Base-by-base conservation (phyloP, 345 rosid species). In the Jatropha curcas region DNA sequence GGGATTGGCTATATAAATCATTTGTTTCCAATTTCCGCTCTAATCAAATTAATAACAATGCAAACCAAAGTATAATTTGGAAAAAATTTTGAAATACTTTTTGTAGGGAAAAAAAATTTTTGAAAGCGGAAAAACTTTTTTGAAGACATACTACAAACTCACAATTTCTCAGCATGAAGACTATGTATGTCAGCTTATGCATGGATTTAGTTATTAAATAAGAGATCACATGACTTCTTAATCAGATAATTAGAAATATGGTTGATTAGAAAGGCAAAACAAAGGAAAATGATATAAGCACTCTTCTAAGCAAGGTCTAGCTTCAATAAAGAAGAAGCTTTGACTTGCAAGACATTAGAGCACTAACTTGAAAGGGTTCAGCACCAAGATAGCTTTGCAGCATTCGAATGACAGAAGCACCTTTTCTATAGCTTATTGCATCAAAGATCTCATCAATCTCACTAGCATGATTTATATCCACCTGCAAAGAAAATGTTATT, bases 371-470 rank as follows among this genome's bases (percentile, higher is more conserved):
- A 80, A 95, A 92, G 72, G 70, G 39, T 62, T 92, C 96, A 43
- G 97, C 98, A 79, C 99, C 98, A 66, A 95, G 92, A 82, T 89
- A 95, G 83, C 92, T 95, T 82, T 95, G 97, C 24, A 95, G 89
- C 99, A 95, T 95, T 67, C 90, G 91, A 68, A 95, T 91, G 45
- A 95, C 89, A 73, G 96, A 89, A 65, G 99, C 98, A 76, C 99
- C 98, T 84, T 95, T 95, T 75, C 79, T 83, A 61, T 95, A 95
- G 81, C 98, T 95, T 77, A 95, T 95, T 8, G 93, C 91, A 82
- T 95, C 98, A 79, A 95, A 95, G 77, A 92, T 95, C 79, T 95
- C 99, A 72, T 95, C 91, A 51, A 92, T 90, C 78, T 92, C 98
- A 75, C 85, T 82, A 77, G 93, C 97, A 75, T 92, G 97, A 77